Conservation (phyloP, 345 rosid species). For the Syzygium aqueum region DNA sequence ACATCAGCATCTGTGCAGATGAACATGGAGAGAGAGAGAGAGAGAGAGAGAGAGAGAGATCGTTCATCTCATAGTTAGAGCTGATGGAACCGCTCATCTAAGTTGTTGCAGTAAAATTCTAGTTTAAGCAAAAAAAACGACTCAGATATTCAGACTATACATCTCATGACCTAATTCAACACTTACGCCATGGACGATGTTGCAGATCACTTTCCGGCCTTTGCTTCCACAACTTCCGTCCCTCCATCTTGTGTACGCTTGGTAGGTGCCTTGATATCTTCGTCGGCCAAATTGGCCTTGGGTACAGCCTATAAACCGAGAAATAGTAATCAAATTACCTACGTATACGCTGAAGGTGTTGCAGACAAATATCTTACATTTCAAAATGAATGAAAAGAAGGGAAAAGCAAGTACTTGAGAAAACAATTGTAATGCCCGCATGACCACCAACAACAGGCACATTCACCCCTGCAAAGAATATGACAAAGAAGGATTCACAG, state of each 20-base stretch:
- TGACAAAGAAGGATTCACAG: background rate
- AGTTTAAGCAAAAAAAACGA: too few species aligned
- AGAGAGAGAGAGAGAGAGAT: background rate
- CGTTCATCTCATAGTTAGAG: background rate
- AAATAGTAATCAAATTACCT: background rate
- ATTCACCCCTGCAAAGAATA: slow-evolving; percentile 43
- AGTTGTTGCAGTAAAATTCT: background rate
- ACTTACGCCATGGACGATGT: slow-evolving; percentile 94
- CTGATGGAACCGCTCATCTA: background rate
- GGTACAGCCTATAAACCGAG: slow-evolving; percentile 54
- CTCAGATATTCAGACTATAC: background rate
- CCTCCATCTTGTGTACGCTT: slow-evolving; percentile 92
- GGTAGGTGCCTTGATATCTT: slow-evolving; percentile 55
- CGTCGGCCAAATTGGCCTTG: slow-evolving; percentile 57
- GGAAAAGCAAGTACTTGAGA: slow-evolving; percentile 40
- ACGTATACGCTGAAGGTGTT: background rate
- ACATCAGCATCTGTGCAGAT: background rate
- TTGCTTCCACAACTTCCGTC: slow-evolving; percentile 82
- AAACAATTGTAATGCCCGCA: slow-evolving; percentile 74
- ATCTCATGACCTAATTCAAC: background rate
- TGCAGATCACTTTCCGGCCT: slow-evolving; percentile 94
- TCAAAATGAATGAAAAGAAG: background rate
- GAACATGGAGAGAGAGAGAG: background rate
- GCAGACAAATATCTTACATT: background rate
- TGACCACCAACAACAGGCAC: slow-evolving; percentile 87